phyloP scores from a whole-genome alignment of 345 rosid genomes.

The Aegle marmelos region DNA sequence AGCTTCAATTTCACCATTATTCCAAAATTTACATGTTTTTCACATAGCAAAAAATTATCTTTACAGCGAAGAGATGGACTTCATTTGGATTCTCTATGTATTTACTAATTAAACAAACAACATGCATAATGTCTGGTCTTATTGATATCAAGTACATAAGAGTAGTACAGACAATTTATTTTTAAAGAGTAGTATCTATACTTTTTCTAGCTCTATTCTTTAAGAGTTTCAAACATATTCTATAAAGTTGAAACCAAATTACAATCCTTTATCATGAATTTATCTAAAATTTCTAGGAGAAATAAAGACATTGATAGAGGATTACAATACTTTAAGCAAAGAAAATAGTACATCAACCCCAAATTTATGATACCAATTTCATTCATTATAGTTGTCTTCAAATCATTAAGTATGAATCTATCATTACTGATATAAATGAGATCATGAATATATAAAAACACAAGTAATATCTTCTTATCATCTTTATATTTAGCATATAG shows the following conservation, averaged over 20 bases:
- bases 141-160: not conserved
- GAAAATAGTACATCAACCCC: conserved; percentile 1
- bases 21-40: too few species aligned
- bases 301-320: too few species aligned
- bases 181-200: not conserved
- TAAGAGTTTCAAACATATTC: not conserved
- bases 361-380: conserved; percentile 5
- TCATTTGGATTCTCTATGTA: not conserved
- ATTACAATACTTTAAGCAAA: not conserved
- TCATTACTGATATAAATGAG: not conserved
- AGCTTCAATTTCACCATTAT: too few species aligned
- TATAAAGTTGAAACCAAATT: not conserved
- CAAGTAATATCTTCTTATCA: not conserved
- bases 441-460: not conserved
- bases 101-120: not conserved
- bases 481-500: not conserved
- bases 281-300: not conserved
- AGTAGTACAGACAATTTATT: not conserved
- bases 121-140: not conserved
- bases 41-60: too few species aligned
- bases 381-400: not conserved
- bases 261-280: not conserved
- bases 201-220: not conserved
- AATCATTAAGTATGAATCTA: not conserved
- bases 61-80: not conserved